Evolutionary conservation across 768 basidiomycete species (phyloP).

Genomic region (Lactifluus hygrophoroides): DNA sequence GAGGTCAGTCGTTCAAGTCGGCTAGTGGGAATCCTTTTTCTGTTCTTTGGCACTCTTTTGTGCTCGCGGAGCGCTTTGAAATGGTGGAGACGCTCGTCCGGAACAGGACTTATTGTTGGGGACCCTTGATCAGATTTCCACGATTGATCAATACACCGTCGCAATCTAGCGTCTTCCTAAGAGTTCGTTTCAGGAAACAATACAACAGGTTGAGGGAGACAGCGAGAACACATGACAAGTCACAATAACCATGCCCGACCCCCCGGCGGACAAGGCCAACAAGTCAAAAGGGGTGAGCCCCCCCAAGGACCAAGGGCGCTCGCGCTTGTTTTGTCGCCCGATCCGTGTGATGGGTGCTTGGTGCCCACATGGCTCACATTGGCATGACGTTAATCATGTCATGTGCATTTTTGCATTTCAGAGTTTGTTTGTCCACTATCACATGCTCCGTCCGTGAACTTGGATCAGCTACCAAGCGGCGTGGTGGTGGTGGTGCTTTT

Average conservation of each 20-base stretch:
- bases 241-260: neutral
- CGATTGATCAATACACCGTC: neutral
- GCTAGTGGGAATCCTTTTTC: conserved; percentile 29
- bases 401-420: neutral
- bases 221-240: neutral
- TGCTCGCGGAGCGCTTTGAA: conserved; percentile 9
- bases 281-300: no score
- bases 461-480: no score
- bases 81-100: neutral
- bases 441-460: neutral
- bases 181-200: neutral
- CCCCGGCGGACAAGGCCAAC: neutral
- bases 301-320: neutral
- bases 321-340: neutral
- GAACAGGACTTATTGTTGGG: neutral
- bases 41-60: neutral
- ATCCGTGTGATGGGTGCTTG: no score
- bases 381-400: neutral
- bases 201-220: neutral
- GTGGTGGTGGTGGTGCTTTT: no score
- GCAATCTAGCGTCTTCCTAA: neutral
- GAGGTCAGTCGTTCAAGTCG: conserved; percentile 62
- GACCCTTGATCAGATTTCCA: conserved; percentile 3
- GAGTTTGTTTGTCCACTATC: neutral
- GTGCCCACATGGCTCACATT: neutral